Evolutionary conservation across 805 yeast genomes (phyloP), one percentile per base, ranked within the genome.

Genomic region (Maudiozyma barnettii): DNA sequence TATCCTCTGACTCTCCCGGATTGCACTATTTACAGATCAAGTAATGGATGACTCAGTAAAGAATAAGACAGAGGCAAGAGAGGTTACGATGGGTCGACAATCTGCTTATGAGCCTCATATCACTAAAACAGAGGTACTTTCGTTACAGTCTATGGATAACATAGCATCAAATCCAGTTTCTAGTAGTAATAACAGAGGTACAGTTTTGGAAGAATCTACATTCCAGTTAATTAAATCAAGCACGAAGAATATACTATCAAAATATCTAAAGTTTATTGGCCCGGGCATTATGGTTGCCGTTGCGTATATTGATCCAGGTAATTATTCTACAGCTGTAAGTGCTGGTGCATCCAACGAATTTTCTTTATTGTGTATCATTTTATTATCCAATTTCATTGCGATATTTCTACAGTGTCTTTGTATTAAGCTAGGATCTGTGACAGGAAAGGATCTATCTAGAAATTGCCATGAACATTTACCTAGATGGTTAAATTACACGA

Each of bases 261-360:
- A 84, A 64, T 79, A 84, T 55, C 61, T 76, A 45, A 72, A 74
- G 44, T 89, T 89, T 61, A 70, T 88, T 18, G 96, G 96, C 0
- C 96, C 96, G 0, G 96, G 96, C 0, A 72, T 89, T 38, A 75
- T 88, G 78, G 88, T 89, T 21, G 76, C 89, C 29, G 95, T 90
- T 46, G 93, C 95, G 1, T 90, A 89, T 59, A 84, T 89, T 74
- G 97, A 89, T 61, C 96, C 96, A 1, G 97, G 97, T 39, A 89
- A 89, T 65, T 89, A 87, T 66, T 79, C 95, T 40, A 85, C 96
- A 0, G 88, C 93, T 14, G 95, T 89, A 1, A 76, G 86, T 14
- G 87, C 95, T 0, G 97, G 96, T 45, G 90, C 95, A 2, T 74
- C 79, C 47, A 84, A 81, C 57, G 77, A 80, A 59, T 89, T 81